Evolutionary conservation across 2,329 filamentous ascomycete genomes (phyloP), one percentile per base, ranked within the genome.

Genomic region (Nemania sp.): DNA sequence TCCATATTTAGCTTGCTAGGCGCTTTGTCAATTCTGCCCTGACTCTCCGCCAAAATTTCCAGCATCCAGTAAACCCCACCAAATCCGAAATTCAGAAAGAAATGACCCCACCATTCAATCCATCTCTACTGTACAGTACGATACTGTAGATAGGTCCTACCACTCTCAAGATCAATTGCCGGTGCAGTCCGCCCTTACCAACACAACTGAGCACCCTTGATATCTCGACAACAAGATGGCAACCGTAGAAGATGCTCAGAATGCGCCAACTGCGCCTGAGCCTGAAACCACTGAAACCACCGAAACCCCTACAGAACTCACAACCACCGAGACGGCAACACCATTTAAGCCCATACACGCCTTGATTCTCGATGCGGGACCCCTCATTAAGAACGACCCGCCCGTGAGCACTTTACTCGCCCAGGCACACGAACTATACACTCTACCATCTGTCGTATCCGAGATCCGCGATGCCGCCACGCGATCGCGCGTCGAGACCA

Each of bases 371-470:
- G 96, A 99, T 78, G 92, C 96, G 2, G 95, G 94, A 27, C 94
- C 95, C 7, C 89, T 99, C 68, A 94, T 99, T 79, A 95, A 95
- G 78, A 98, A 98, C 82, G 91, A 96, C 72, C 93, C 95, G 13
- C 85, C 93, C 11, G 88, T 96, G 26, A 97, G 93, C 53, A 93
- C 92, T 0, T 88, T 99, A 11, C 84, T 97, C 59, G 86, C 88
- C 43, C 90, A 93, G 78, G 90, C 93, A 55, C 90, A 96, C 75
- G 84, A 87, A 67, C 86, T 98, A 49, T 89, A 94, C 76, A 98
- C 94, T 0, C 92, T 95, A 0, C 94, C 94, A 0, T 90, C 92
- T 7, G 93, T 99, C 64, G 85, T 98, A 32, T 87, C 89, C 59
- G 96, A 99, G 83, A 97, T 97, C 84, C 85, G 93, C 77, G 95